These are phyloP conservation scores for Boletus rufocinnamomeus DNA, from an alignment of 768 basidiomycete genomes.

Conservation along the genomic window DNA sequence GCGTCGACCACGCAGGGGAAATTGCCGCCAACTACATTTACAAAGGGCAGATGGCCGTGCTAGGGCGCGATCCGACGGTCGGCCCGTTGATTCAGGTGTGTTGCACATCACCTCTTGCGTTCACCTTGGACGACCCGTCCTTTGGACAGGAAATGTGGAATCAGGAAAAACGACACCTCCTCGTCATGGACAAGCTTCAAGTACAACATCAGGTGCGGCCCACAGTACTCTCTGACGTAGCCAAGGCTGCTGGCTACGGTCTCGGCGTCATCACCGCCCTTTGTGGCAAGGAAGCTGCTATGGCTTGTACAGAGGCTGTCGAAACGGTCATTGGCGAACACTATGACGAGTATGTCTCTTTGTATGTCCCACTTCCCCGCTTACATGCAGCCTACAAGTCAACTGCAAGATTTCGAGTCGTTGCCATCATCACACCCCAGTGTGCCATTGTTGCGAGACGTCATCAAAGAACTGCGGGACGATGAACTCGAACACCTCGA, in stretches of 20 bases:
- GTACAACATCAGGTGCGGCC: constrained; percentile 83
- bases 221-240: constrained; percentile 79
- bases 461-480: constrained; percentile 85
- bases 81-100: constrained; percentile 76
- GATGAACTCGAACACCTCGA: constrained; percentile 95
- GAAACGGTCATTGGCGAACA: constrained; percentile 98
- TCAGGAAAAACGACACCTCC: constrained; percentile 89
- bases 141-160: constrained; percentile 91
- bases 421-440: constrained; percentile 74
- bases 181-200: constrained; percentile 83
- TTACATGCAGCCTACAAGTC: constrained; percentile 47
- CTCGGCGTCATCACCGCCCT: constrained; percentile 84
- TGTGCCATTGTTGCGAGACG: constrained; percentile 66
- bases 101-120: not conserved
- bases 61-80: constrained; percentile 57
- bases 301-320: constrained; percentile 98
- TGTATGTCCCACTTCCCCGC: not conserved
- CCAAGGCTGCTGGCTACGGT: constrained; percentile 85
- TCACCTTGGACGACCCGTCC: constrained; percentile 5
- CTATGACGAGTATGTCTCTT: constrained; percentile 86
- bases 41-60: constrained; percentile 77
- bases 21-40: constrained; percentile 97
- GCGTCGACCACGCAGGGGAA: constrained; percentile 96
- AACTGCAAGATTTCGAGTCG: constrained; percentile 72
- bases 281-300: constrained; percentile 90